A percentile compares a stretch with the other conserved stretches of the same genome.
phyloP scores from a whole-genome alignment of 1,139 yeast genomes.

The Zygosaccharomyces sapae region DNA sequence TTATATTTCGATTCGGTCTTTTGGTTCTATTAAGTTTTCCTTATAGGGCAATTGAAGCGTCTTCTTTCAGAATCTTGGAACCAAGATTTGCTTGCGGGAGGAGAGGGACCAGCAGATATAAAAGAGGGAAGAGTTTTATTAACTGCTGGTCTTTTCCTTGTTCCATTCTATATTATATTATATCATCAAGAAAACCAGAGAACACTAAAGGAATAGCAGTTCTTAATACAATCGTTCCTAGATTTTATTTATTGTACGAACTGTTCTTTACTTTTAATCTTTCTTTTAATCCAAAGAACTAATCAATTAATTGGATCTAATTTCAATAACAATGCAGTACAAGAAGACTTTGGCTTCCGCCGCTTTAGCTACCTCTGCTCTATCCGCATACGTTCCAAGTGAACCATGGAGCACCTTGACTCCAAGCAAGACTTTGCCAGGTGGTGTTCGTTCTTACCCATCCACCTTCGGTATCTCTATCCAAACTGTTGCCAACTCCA shows the following conservation, averaged over 20 bases:
- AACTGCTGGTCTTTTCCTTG: no score
- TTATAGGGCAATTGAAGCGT: slow-evolving; percentile 2
- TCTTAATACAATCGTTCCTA: not conserved
- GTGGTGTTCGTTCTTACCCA: slow-evolving; percentile 59
- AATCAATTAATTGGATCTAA: not conserved
- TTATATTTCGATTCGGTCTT: not conserved
- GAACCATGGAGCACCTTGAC: slow-evolving; percentile 73
- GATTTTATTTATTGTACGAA: not conserved
- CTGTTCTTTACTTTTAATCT: slow-evolving; percentile 2
- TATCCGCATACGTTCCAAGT: slow-evolving; percentile 65
- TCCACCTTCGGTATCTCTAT: slow-evolving; percentile 68
- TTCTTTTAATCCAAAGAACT: not conserved
- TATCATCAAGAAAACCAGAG: not conserved
- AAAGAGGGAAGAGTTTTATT: not conserved
- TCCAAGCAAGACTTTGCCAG: slow-evolving; percentile 53
- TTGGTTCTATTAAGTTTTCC: slow-evolving; percentile 2
- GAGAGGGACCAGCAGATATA: slow-evolving; percentile 3
- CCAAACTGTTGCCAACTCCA: slow-evolving; percentile 39
- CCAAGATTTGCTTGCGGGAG: slow-evolving; percentile 4
- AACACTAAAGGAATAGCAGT: not conserved
- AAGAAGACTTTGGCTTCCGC: slow-evolving; percentile 37
- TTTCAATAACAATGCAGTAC: slow-evolving; percentile 31
- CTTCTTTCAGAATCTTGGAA: not conserved
- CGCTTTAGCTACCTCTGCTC: slow-evolving; percentile 46
- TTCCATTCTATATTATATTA: not conserved